Evolutionary conservation across 2,329 filamentous ascomycete genomes (phyloP), one percentile per base, ranked within the genome.

Genomic region (Plectosphaerella sp.): DNA sequence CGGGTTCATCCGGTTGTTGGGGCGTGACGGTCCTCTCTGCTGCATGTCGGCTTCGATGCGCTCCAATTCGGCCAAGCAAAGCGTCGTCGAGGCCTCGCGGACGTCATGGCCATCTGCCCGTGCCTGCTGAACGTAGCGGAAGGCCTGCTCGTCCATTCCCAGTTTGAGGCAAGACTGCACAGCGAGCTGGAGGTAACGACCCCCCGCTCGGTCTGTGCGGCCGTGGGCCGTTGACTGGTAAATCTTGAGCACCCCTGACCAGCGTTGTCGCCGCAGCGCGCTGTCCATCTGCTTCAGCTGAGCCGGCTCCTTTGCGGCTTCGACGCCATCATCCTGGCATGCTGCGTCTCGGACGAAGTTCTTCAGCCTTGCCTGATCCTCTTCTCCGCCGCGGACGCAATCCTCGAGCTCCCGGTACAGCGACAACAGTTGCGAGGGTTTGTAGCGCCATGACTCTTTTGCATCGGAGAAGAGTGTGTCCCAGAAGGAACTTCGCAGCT

Each of bases 171-270:
- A 66, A 2, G 76, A 75, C 10, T 70, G 58, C 9, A 82, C 71
- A 9, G 74, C 77, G 5, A 80, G 64, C n/a, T 73, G 71, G 14
- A 82, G 66, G 50, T 73, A 77, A 22, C 70, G 66, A 3, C 60
- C 28, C 28, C 28, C 28, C 11, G 28, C 28, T 7, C 28, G 11
- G 28, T 33, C 28, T 33, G 8, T 12, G 28, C 28, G 28, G 5
- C 58, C 61, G 10, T 55, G 57, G 1, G 66, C 45, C 1, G 70
- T 70, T 24, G 61, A 61, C 48, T 62, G 66, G 60, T 78, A 80
- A 4, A 73, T 66, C 15, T 57, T 58, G 49, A 72, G 58, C 0
- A 72, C 71, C 12, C 61, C 55, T 5, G 49, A 51, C 58, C 70
- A 68, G 5, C 65, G 61, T 3, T 58, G 52, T 7, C 18, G n/a